Conservation (phyloP, 129 eudicot species). For the Oenanthe sinensis region DNA sequence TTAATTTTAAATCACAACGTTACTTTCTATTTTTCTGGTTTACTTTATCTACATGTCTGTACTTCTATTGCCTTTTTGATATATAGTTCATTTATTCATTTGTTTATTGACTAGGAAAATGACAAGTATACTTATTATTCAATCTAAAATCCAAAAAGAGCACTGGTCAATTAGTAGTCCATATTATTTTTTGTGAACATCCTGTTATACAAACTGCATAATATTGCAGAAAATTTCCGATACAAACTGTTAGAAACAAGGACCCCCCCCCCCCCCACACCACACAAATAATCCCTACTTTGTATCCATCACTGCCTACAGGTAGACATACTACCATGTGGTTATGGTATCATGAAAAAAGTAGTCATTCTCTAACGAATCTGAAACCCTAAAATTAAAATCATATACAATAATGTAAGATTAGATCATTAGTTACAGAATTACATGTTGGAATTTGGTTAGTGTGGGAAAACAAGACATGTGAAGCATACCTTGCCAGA, state of each 20-base stretch:
- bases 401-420: neutral
- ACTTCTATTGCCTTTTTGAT: neutral
- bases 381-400: neutral
- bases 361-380: neutral
- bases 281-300: neutral
- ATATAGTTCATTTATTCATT: neutral
- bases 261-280: neutral
- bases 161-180: neutral
- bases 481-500: constrained; percentile 74
- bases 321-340: neutral
- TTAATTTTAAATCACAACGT: neutral
- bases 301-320: neutral
- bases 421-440: neutral
- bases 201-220: neutral
- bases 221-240: neutral
- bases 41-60: neutral
- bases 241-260: neutral
- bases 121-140: neutral
- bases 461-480: constrained; percentile 2
- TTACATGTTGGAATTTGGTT: neutral
- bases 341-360: neutral
- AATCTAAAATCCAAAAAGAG: neutral
- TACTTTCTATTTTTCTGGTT: neutral
- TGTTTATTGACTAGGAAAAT: neutral
- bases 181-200: neutral